phyloP scores from a whole-genome alignment of 2,329 filamentous ascomycete species.

The Ceratocystis cacaofunesta region DNA sequence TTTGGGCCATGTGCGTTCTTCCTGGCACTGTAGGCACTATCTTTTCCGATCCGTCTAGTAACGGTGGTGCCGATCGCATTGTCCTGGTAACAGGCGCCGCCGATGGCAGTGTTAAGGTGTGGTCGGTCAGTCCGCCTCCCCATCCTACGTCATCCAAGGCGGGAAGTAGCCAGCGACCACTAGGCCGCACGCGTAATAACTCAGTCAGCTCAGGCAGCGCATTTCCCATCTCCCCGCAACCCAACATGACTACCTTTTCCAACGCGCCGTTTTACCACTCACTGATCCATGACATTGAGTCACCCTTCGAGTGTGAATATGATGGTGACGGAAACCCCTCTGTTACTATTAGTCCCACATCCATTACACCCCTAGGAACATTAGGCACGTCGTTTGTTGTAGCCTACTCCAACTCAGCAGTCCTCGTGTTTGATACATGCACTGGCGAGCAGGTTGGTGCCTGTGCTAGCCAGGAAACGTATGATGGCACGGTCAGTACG shows the following conservation, averaged over 20 bases:
- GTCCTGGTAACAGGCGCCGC: constrained; percentile 82
- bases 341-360: constrained; percentile 62
- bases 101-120: constrained; percentile 82
- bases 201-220: constrained; percentile 90
- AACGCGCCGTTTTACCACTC: constrained; percentile 77
- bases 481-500: constrained; percentile 62
- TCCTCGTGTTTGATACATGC: constrained; percentile 82
- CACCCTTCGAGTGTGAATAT: constrained; percentile 26
- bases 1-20: constrained; percentile 89
- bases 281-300: constrained; percentile 71
- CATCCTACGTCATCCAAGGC: constrained; percentile 65
- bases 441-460: constrained; percentile 80
- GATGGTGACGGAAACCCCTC: constrained; percentile 30
- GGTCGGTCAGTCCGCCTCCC: constrained; percentile 85
- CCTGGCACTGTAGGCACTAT: constrained; percentile 67
- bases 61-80: constrained; percentile 71
- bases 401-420: constrained; percentile 76
- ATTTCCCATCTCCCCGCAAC: constrained; percentile 80
- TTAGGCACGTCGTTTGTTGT: constrained; percentile 84
- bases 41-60: constrained; percentile 60
- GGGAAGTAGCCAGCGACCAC: constrained; percentile 31
- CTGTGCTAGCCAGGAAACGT: constrained; percentile 91
- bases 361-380: constrained; percentile 74
- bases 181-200: constrained; percentile 67
- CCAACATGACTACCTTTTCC: constrained; percentile 56